phyloP scores from a whole-genome alignment of 2,329 filamentous ascomycete species.

The Rugonectria rugulosa region DNA sequence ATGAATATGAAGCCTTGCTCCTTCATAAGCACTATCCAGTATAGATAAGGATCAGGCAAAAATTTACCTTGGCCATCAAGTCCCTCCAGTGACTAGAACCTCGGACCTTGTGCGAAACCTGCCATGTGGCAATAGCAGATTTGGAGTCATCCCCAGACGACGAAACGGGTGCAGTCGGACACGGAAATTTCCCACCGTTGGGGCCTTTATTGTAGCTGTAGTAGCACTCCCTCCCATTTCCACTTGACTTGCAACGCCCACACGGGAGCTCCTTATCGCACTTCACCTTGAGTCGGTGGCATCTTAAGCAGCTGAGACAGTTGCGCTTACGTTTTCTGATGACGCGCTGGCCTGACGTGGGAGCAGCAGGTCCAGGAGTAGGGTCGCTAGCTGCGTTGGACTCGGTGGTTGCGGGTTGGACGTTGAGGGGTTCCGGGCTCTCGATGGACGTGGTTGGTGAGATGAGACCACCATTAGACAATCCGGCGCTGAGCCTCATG shows the following conservation, averaged over 20 bases:
- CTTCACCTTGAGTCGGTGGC: conserved; percentile 48
- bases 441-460: conserved; percentile 41
- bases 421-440: conserved; percentile 35
- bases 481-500: conserved; percentile 9
- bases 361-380: conserved; percentile 2
- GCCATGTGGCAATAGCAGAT: conserved; percentile 42
- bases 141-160: conserved; percentile 36
- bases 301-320: conserved; percentile 46
- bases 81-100: conserved; percentile 48
- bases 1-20: no score
- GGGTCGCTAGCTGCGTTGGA: conserved; percentile 12
- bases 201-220: conserved; percentile 48
- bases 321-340: conserved; percentile 47
- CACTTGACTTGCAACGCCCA: conserved; percentile 44
- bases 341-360: conserved; percentile 31
- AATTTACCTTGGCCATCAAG: conserved; percentile 46
- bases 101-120: conserved; percentile 44
- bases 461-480: conserved; percentile 36
- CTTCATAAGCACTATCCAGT: no score
- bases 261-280: conserved; percentile 49
- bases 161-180: conserved; percentile 36
- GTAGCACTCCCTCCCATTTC: conserved; percentile 46
- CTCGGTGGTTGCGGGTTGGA: conserved; percentile 14
- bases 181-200: conserved; percentile 46
- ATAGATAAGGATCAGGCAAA: not conserved